Conservation (phyloP, 371 early-diverging fungal genomes). For the Circinella minor region DNA sequence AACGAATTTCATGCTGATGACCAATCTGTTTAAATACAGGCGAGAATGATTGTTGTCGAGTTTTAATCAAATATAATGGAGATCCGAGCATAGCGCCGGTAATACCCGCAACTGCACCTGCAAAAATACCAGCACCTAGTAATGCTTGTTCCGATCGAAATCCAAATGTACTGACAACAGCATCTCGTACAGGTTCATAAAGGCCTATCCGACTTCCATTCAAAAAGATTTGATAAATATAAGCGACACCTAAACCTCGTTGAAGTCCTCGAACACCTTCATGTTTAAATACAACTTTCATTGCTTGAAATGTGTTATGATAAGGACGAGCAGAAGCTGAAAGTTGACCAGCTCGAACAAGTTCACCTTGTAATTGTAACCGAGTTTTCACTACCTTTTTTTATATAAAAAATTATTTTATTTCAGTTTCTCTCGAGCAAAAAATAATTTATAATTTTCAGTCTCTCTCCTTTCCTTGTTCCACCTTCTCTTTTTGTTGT, state of each 20-base stretch:
- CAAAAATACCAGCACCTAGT: slow-evolving; percentile 65
- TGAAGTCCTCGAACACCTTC: slow-evolving; percentile 92
- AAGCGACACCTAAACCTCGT: slow-evolving; percentile 90
- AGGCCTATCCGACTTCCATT: slow-evolving; percentile 93
- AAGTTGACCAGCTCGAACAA: slow-evolving; percentile 57
- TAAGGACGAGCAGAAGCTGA: slow-evolving; percentile 68
- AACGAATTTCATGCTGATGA: slow-evolving; percentile 86
- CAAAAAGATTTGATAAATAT: slow-evolving; percentile 89
- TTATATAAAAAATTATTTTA: neutral
- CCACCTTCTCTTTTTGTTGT: neutral
- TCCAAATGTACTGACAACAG: slow-evolving; percentile 24
- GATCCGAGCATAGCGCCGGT: slow-evolving; percentile 86
- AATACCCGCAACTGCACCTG: slow-evolving; percentile 73
- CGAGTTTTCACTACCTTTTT: slow-evolving; percentile 92
- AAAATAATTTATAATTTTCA: no score
- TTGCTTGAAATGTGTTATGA: slow-evolving; percentile 79
- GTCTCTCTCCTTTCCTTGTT: no score
- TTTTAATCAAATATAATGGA: slow-evolving; percentile 93
- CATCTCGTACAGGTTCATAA: slow-evolving; percentile 77
- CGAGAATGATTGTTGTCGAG: slow-evolving; percentile 92
- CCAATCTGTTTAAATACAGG: slow-evolving; percentile 79
- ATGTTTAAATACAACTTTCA: slow-evolving; percentile 74
- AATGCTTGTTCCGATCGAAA: slow-evolving; percentile 32
- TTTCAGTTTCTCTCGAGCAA: no score
- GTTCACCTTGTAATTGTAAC: slow-evolving; percentile 94